Percentiles rank a stretch among this genome's conserved stretches.
These are phyloP conservation scores for Psilocybe tampanensis DNA, from an alignment of 768 basidiomycete genomes.

Conservation along the genomic window DNA sequence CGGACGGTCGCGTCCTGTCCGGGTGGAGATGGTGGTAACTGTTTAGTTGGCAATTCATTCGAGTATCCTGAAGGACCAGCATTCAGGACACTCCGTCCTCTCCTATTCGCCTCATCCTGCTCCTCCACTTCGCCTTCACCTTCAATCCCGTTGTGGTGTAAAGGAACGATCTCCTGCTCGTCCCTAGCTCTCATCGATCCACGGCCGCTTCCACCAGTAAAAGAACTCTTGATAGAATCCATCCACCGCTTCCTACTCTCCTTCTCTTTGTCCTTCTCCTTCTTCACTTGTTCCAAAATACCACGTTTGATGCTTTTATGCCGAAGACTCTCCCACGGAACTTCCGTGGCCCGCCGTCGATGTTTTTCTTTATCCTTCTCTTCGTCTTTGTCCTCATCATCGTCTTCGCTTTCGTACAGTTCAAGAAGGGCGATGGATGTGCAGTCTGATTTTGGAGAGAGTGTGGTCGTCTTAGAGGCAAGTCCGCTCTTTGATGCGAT, in stretches of 20 bases:
- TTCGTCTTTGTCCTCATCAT: constrained; percentile 13
- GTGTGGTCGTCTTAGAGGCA: too few species aligned
- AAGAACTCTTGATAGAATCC: constrained; percentile 30
- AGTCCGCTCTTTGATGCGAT: too few species aligned
- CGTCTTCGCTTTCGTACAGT: constrained; percentile 19
- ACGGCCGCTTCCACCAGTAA: constrained; percentile 2
- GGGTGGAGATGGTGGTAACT: too few species aligned
- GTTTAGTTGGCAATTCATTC: too few species aligned
- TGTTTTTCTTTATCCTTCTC: constrained; percentile 13
- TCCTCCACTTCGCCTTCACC: too few species aligned
- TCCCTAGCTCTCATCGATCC: not conserved
- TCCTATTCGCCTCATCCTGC: constrained; percentile 7
- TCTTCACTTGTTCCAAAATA: constrained; percentile 45
- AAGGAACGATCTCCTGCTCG: too few species aligned
- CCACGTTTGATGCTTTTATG: constrained; percentile 56
- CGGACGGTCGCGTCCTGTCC: not conserved
- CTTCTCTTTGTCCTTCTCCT: too few species aligned
- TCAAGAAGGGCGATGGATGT: constrained; percentile 27
- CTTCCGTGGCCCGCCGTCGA: constrained; percentile 13
- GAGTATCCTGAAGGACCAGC: not conserved
- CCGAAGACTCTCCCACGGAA: constrained; percentile 47
- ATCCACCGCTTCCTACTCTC: too few species aligned
- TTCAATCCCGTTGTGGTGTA: too few species aligned
- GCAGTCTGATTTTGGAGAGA: too few species aligned
- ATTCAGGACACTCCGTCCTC: too few species aligned